Base-by-base conservation (phyloP, 768 basidiomycete genomes). In the Leucosporidium creatinivorum region DNA sequence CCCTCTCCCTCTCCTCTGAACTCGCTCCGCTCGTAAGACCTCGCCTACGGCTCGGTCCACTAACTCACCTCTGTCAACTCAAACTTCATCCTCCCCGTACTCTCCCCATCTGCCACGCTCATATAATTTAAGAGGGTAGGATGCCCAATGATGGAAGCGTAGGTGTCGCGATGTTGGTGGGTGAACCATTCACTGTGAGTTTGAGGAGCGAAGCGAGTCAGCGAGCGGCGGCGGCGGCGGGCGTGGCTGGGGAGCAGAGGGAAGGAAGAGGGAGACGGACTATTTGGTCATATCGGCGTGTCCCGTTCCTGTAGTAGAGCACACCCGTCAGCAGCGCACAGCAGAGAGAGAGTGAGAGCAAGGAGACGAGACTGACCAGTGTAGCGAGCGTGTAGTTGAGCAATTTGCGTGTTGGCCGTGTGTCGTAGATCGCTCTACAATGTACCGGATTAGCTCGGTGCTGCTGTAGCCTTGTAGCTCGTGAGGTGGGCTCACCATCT, bases 261-360 rank as follows among this genome's bases (percentile, higher is more conserved):
- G 31, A 19, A 52, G 48, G 50, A n/a, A 25, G 58, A 26, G 31
- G 19, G 31, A 13, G 49, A 81, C 91, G 69, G 75, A 96, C 94
- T 88, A 93, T 82, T 98, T 98, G 9, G 91, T 90, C 77, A 93
- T 80, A 78, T 99, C 94, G 47, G 93, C 93, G 79, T 99, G 93
- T 33, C 94, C 92, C 49, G 94, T 99, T 52, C 94, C 94, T 30
- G 91, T 3, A 18, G 13, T 8, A 1, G 3, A 3, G 21, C 33
- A 33, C 33, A 33, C 3, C 10, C 17, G 31, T 60, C 13, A 47
- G 52, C 19, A 12, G 23, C n/a, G n/a, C n/a, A 18, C n/a, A 9
- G 8, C 1, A 18, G 49, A 33, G 18, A 2, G 33, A 28, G n/a
- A 17, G n/a, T 17, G 4, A 26, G 7, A 33, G 10, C 33, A 33